Conservation (phyloP, 140 eudicot species). For the Flaveria floridana region DNA sequence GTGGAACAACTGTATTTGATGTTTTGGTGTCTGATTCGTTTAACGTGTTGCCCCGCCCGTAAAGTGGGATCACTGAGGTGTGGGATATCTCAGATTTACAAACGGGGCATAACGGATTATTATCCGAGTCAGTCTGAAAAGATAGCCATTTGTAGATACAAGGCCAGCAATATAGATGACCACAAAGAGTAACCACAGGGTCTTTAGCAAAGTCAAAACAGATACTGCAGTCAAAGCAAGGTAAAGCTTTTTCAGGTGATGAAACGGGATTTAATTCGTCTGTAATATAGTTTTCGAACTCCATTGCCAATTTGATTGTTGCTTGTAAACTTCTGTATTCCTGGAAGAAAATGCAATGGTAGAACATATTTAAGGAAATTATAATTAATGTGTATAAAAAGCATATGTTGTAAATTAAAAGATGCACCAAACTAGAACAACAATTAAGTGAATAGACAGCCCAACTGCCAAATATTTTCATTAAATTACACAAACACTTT, state of each 20-base stretch:
- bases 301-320: conserved; percentile 40
- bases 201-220: conserved; percentile 75
- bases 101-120: conserved; percentile 71
- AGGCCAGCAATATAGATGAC: conserved; percentile 97
- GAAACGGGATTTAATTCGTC: conserved; percentile 48
- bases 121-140: conserved; percentile 50
- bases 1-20: conserved; percentile 47
- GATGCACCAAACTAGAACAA: conserved; percentile 22
- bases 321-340: conserved; percentile 17
- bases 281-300: conserved; percentile 37
- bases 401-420: background rate
- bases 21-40: conserved; percentile 45
- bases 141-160: conserved; percentile 90
- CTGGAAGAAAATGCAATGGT: conserved; percentile 13
- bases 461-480: conserved; percentile 21
- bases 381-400: conserved; percentile 13
- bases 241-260: conserved; percentile 41
- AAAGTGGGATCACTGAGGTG: conserved; percentile 76
- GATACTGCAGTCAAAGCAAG: conserved; percentile 88
- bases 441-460: conserved; percentile 17
- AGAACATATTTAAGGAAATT: background rate
- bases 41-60: conserved; percentile 65
- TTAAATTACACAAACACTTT: conserved; percentile 11
- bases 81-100: conserved; percentile 79
- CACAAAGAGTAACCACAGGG: conserved; percentile 91